Evolutionary conservation across 2,329 filamentous ascomycete species (phyloP).

Genomic region (Myriosclerotinia curreyana): DNA sequence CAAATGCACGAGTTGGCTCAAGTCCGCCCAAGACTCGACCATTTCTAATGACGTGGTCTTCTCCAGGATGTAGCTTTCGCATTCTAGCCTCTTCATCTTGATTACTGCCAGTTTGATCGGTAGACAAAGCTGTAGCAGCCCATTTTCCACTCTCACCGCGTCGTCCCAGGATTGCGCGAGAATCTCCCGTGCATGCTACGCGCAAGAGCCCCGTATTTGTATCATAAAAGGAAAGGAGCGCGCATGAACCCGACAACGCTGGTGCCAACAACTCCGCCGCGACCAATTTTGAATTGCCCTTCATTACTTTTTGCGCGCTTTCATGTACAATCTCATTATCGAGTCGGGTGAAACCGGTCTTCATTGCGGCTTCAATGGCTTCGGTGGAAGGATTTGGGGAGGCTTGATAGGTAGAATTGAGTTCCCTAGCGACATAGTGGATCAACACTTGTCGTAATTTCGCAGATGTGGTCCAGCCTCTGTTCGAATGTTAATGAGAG

Average conservation of each 20-base stretch:
- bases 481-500: constrained; percentile 40
- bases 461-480: constrained; percentile 96
- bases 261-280: constrained; percentile 90
- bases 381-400: constrained; percentile 68
- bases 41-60: constrained; percentile 82
- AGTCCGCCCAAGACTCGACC: constrained; percentile 88
- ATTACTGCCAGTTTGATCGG: constrained; percentile 91
- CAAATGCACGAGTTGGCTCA: constrained; percentile 91
- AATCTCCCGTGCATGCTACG: constrained; percentile 96
- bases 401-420: constrained; percentile 87
- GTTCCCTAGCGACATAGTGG: constrained; percentile 84
- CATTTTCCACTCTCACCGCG: constrained; percentile 79
- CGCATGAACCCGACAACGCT: constrained; percentile 94
- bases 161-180: constrained; percentile 87
- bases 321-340: constrained; percentile 94
- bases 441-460: constrained; percentile 92
- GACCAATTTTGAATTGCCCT: constrained; percentile 82
- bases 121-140: constrained; percentile 83
- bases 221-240: constrained; percentile 94
- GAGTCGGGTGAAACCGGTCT: constrained; percentile 80
- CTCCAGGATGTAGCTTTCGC: constrained; percentile 81
- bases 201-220: constrained; percentile 79
- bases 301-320: constrained; percentile 86
- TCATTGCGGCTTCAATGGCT: constrained; percentile 86
- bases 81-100: constrained; percentile 79